Base-by-base conservation (phyloP, 257 asterid species). In the Osmanthus fragrans region DNA sequence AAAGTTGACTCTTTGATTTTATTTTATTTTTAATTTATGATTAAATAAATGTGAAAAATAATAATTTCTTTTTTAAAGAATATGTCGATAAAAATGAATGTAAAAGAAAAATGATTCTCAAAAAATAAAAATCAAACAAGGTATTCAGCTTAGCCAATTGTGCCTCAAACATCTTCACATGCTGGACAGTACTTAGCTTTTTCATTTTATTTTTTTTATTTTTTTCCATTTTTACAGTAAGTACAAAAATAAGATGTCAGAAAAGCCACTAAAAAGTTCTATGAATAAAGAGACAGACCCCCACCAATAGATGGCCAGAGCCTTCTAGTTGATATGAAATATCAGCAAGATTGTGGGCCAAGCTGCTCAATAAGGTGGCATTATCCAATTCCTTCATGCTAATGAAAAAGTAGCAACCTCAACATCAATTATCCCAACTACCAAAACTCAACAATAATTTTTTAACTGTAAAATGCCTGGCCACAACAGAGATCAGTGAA, bases 381-480 rank as follows among this genome's bases (percentile, higher is more conserved):
- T 70, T 36, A 58, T 72, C 77, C 60, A 79, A 76, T 76, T 66
- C 72, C 75, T 75, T 54, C 76, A 76, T 80, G 56, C 77, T 37
- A 19, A 47, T 25, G 58, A 76, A 65, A 65, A 67, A 27, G 36
- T 18, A 47, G 51, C 10, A 65, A 56, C 25, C 7, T 73, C 54
- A 73, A 30, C 7, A 5, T 39, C 65, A 77, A 29, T 65, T 25
- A 33, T 65, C 63, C 42, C 69, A n/a, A 45, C 60, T 42, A 72
- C 34, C 40, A 72, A 72, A 69, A 64, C 25, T 56, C 73, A 79
- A 75, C 82, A 86, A 80, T 60, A 32, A 60, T 58, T 58, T 51
- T 56, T 8, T 77, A 81, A 74, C 77, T 70, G 67, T 33, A 23
- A 70, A 74, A 79, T 79, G 56, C 77, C 79, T 80, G 84, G 81